These are phyloP conservation scores for Starmerella vaccinii DNA, from an alignment of 805 yeast species.

Conservation along the genomic window DNA sequence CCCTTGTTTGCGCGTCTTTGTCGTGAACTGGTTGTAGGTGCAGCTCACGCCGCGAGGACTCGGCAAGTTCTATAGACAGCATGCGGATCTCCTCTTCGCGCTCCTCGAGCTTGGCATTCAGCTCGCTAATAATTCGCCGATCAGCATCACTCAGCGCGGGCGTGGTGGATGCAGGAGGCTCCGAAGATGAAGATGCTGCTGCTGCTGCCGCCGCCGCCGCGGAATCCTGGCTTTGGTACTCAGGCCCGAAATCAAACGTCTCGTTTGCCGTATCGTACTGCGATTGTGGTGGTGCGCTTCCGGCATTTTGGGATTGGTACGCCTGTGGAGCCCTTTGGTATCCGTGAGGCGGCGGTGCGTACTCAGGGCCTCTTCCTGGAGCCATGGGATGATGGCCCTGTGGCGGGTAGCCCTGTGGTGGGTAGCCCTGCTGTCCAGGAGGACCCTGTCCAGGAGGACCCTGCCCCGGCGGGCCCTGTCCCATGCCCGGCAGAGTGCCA, in stretches of 20 bases:
- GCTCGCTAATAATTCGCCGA: constrained; percentile 13
- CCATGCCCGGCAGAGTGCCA: neutral
- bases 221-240: neutral
- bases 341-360: neutral
- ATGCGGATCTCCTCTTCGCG: constrained; percentile 30
- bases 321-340: neutral
- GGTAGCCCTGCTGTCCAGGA: neutral
- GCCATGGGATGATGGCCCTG: neutral
- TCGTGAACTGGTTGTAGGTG: constrained; percentile 19
- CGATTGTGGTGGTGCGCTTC: neutral
- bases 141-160: neutral
- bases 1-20: constrained; percentile 1
- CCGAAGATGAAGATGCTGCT: no score
- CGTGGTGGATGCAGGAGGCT: neutral
- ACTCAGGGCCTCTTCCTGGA: neutral
- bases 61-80: constrained; percentile 33
- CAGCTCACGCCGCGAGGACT: constrained; percentile 32
- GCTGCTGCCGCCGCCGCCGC: neutral
- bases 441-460: neutral
- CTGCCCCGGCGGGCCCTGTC: neutral
- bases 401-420: neutral
- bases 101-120: constrained; percentile 19
- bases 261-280: constrained; percentile 7
- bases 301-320: neutral
- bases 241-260: constrained; percentile 14